Conservation (phyloP, 2,329 filamentous ascomycete species). For the Elsinoe perseae region DNA sequence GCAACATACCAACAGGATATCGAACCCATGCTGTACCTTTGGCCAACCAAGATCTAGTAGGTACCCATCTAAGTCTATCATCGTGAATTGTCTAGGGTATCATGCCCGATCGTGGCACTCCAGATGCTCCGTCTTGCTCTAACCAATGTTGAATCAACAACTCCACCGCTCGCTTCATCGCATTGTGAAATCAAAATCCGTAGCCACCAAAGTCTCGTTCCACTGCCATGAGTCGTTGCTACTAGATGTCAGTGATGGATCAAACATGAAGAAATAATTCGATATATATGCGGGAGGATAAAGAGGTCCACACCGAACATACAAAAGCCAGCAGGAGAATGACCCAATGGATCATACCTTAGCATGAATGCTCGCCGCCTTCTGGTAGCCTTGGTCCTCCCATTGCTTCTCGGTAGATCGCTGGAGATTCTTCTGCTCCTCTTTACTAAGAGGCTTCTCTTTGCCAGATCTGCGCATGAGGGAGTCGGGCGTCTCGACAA, state of each 20-base stretch:
- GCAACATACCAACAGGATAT: too few species aligned
- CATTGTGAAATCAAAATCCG: slow-evolving; percentile 14
- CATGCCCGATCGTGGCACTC: background rate
- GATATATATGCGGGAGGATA: background rate
- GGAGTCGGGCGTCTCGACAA: slow-evolving; percentile 32
- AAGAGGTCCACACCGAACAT: slow-evolving; percentile 5
- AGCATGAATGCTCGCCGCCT: slow-evolving; percentile 17
- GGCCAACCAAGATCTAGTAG: too few species aligned
- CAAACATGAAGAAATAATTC: background rate
- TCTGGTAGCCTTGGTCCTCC: slow-evolving; percentile 18
- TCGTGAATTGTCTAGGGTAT: background rate
- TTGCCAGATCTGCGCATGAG: slow-evolving; percentile 22
- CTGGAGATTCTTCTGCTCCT: slow-evolving; percentile 29
- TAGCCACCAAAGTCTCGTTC: slow-evolving; percentile 15
- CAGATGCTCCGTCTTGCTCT: background rate
- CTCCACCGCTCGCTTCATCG: background rate
- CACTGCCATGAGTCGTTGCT: background rate
- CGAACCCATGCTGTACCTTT: too few species aligned
- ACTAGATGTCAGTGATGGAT: background rate
- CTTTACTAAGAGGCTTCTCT: slow-evolving; percentile 28
- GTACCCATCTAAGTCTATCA: too few species aligned
- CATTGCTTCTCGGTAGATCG: slow-evolving; percentile 21
- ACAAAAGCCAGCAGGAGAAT: background rate
- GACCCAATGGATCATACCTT: slow-evolving; percentile 20
- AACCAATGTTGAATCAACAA: background rate